phyloP scores from a whole-genome alignment of 345 rosid genomes.

The Rhizophora mangle region DNA sequence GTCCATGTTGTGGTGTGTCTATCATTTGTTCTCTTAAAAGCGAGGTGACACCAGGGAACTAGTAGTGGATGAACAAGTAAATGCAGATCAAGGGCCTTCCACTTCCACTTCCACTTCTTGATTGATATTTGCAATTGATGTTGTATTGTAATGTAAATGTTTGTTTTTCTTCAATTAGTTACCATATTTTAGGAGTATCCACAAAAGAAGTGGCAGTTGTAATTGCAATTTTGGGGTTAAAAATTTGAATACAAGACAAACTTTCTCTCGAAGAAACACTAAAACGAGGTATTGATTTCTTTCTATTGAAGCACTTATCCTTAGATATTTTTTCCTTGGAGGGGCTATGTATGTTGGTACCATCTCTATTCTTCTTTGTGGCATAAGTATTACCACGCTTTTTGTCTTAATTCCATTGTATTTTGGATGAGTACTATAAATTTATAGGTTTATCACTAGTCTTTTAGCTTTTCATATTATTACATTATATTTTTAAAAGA shows the following conservation, averaged over 20 bases:
- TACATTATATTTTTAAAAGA: too few species aligned
- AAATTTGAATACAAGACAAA: background rate
- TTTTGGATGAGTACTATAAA: too few species aligned
- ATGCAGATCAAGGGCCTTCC: constrained; percentile 66
- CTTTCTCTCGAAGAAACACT: background rate
- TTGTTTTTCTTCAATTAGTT: background rate
- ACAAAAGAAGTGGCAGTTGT: constrained; percentile 14
- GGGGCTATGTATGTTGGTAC: too few species aligned
- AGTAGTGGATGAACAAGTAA: constrained; percentile 85
- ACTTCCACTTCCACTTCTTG: too few species aligned
- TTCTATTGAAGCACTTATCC: too few species aligned
- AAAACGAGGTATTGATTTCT: background rate
- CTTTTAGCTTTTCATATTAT: too few species aligned
- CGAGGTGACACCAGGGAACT: constrained; percentile 77
- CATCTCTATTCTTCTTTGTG: too few species aligned
- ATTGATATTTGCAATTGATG: constrained; percentile 37
- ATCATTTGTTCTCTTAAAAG: constrained; percentile 84
- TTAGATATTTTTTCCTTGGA: too few species aligned
- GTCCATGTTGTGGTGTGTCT: constrained; percentile 88
- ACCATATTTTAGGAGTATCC: background rate
- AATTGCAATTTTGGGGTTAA: constrained; percentile 31
- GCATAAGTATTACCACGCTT: too few species aligned
- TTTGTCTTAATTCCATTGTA: too few species aligned
- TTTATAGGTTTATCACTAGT: too few species aligned
- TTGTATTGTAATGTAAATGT: background rate